Evolutionary conservation across 306 rosid species (phyloP), one percentile per base, ranked within the genome.

Genomic region (Rubus idaeus): DNA sequence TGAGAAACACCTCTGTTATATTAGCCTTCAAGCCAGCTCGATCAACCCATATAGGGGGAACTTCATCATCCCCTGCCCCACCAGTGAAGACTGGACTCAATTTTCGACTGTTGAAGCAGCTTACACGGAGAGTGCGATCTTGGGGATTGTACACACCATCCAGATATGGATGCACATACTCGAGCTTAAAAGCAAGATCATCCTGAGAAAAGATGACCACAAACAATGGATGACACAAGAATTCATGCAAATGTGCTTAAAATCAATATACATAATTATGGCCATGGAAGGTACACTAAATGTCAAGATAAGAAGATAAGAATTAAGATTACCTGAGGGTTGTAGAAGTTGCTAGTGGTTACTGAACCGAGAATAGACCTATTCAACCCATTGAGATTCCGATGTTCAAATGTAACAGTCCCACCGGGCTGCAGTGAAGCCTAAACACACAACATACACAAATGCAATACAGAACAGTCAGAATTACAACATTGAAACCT

Each of bases 361-460:
- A 95, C 81, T 37, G 97, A 84, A 77, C 99, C 99, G 9, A 83
- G 78, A 66, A 95, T 20, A 30, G 99, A 91, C 85, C 97, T 88
- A 77, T 95, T 95, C 61, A 95, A 83, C 61, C 98, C 97, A 46
- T 83, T 84, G 69, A 95, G 79, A 82, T 92, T 95, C 70, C 96
- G 86, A 80, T 95, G 98, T 72, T 95, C 97, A 74, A 92, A 90
- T 79, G 86, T 80, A 81, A 95, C 81, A 49, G 96, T 92, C 68
- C 99, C 99, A 69, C 99, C 99, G 3, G 99, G 99, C 91, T 95
- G 97, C 72, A 95, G 79, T 3, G 99, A 92, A 84, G 99, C 97
- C 99, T 95, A 80, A 71, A 85, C 77, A 73, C 65, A 68, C 78
- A 80, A 73, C 62, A 52, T 58, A 70, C n/a, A 73, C 10, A 61